Evolutionary conservation across 306 rosid species (phyloP).

Genomic region (Cicer chorassanicum): DNA sequence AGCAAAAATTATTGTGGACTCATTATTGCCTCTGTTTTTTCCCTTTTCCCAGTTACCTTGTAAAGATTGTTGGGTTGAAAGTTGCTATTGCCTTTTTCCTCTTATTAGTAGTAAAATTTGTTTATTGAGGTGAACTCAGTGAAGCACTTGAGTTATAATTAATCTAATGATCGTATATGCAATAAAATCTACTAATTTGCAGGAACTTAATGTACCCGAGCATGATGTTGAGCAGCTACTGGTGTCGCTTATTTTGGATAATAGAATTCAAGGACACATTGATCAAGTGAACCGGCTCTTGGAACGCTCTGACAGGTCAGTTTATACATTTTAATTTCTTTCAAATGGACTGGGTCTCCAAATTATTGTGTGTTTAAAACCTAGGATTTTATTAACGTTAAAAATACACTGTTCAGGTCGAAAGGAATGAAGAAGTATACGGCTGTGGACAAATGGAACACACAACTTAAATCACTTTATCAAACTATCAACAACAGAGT

Average conservation of each 20-base stretch:
- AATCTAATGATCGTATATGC: conserved; percentile 11
- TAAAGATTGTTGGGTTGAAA: conserved; percentile 16
- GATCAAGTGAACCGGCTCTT: conserved; percentile 96
- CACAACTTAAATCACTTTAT: conserved; percentile 80
- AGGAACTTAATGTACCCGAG: conserved; percentile 73
- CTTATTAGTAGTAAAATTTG: neutral
- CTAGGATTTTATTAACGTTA: conserved; percentile 32
- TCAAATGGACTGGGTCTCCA: conserved; percentile 13
- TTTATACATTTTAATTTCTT: neutral
- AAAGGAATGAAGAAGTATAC: conserved; percentile 95
- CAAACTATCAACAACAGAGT: conserved; percentile 86
- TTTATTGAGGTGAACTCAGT: conserved; percentile 12
- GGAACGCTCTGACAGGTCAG: conserved; percentile 86
- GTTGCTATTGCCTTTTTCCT: conserved; percentile 8
- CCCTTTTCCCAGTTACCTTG: neutral
- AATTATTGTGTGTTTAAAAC: neutral
- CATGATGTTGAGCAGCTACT: conserved; percentile 70
- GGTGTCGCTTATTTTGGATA: conserved; percentile 82
- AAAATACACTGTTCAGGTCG: conserved; percentile 59
- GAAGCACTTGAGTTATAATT: conserved; percentile 14
- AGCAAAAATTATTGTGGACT: conserved; percentile 5
- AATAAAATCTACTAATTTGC: conserved; percentile 35
- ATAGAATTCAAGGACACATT: conserved; percentile 93
- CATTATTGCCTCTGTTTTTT: neutral
- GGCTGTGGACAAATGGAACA: conserved; percentile 94